These are phyloP conservation scores for Colletotrichum cuscutae DNA, from an alignment of 2,329 filamentous ascomycete genomes.

Conservation along the genomic window DNA sequence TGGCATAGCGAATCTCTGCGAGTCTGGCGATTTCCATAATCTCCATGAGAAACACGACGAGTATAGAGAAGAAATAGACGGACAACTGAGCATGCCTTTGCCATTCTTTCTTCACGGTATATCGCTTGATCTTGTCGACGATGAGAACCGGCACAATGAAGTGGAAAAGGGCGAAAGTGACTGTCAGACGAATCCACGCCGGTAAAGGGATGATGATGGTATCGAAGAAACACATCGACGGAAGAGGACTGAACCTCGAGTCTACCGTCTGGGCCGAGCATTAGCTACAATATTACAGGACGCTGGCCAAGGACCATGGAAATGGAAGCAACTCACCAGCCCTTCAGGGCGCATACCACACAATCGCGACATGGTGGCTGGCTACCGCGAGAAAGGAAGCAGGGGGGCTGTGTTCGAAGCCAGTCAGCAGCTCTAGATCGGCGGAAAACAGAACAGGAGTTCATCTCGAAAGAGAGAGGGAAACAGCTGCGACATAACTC, in stretches of 20 bases:
- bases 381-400: conserved; percentile 14
- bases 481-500: conserved; percentile 29
- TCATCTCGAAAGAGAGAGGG: conserved; percentile 15
- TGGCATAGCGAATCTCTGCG: conserved; percentile 32
- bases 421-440: conserved; percentile 19
- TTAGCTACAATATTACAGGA: not conserved
- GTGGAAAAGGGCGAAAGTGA: conserved; percentile 36
- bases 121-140: conserved; percentile 26
- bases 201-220: conserved; percentile 39
- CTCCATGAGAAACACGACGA: conserved; percentile 39
- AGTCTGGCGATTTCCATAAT: conserved; percentile 39
- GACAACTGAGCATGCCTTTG: conserved; percentile 33
- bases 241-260: conserved; percentile 35
- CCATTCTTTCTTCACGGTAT: conserved; percentile 31
- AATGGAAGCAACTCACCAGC: conserved; percentile 21
- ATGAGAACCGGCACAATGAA: conserved; percentile 31
- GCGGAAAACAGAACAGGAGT: conserved; percentile 28
- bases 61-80: conserved; percentile 39
- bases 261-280: conserved; percentile 2
- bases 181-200: conserved; percentile 37
- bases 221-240: conserved; percentile 43
- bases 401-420: conserved; percentile 12
- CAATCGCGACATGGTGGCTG: conserved; percentile 30
- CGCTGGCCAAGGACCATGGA: not conserved
- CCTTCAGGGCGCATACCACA: conserved; percentile 35